Evolutionary conservation across 179 eudicot species (phyloP), one percentile per base, ranked within the genome.

Genomic region (Actinidia chinensis): DNA sequence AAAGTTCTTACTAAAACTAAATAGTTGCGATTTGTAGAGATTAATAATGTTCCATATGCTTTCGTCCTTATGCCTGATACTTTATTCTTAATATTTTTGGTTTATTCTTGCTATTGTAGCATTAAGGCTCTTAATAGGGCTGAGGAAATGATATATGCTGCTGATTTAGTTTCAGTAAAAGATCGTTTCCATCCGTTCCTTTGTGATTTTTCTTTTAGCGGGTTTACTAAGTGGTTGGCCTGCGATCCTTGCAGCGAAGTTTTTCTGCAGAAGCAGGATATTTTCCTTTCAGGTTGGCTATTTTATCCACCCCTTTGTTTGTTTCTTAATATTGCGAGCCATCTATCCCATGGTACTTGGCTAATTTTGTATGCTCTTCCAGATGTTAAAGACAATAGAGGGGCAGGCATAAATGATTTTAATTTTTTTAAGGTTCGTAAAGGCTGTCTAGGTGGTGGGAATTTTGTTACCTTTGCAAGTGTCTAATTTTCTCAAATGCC

Each of bases 101-200:
- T 63, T 65, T 95, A 87, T 70, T 93, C 99, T 80, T 92, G 98
- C 81, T 98, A 95, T 82, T 95, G 98, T 78, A 93, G 99, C 83
- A 33, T 36, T 48, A 94, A 93, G 87, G 99, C 99, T 47, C 97
- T 95, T 82, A 92, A 89, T 79, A 93, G 97, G 84, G 87, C 89
- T 50, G 86, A 82, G 79, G 93, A 90, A 76, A 82, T 82, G 33
- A 71, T 95, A 76, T 75, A 76, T 79, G 79, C 82, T 73, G 85
- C 90, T 79, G 82, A 79, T 71, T 63, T 86, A 44, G 77, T 59
- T 46, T 67, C 85, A 2, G 63, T 84, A 63, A 79, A 74, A 18
- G 79, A 88, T 9, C 72, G 72, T 46, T 68, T 68, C 52, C 72
- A 44, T 46, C 52, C 72, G 5, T 68, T 68, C 42, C 52, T 44